Evolutionary conservation across 169 alveolate species (phyloP).

Genomic region (Cryptosporidium canis): DNA sequence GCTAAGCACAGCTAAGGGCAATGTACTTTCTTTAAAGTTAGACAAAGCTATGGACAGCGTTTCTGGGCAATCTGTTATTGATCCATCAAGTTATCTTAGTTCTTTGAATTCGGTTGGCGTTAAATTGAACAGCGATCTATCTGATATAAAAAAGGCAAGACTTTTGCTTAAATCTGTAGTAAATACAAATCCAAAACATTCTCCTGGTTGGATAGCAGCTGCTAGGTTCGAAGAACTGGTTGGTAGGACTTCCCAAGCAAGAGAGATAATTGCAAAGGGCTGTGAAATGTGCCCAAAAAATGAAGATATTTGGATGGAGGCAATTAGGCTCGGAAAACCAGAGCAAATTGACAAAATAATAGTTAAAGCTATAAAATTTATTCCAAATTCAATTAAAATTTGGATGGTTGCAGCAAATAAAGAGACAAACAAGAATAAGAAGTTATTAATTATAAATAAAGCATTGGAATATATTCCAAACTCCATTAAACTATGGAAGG

Average conservation of each 20-base stretch:
- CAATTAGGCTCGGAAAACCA: slow-evolving; percentile 95
- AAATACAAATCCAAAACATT: slow-evolving; percentile 94
- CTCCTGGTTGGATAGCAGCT: slow-evolving; percentile 99
- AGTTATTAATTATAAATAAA: slow-evolving; percentile 89
- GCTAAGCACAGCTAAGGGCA: slow-evolving; percentile 93
- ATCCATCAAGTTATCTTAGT: slow-evolving; percentile 95
- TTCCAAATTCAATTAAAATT: slow-evolving; percentile 90
- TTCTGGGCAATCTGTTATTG: slow-evolving; percentile 94
- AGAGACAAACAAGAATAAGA: slow-evolving; percentile 89
- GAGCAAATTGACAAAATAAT: slow-evolving; percentile 93
- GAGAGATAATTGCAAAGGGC: slow-evolving; percentile 95
- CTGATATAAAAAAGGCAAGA: slow-evolving; percentile 95
- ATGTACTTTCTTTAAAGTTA: slow-evolving; percentile 90
- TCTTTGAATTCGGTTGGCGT: slow-evolving; percentile 88
- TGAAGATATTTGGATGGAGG: slow-evolving; percentile 99
- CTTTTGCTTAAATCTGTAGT: slow-evolving; percentile 88
- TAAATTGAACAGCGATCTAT: slow-evolving; percentile 89
- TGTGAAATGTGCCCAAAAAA: slow-evolving; percentile 94
- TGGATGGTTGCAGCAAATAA: slow-evolving; percentile 96
- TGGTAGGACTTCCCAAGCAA: slow-evolving; percentile 93
- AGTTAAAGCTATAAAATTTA: slow-evolving; percentile 89
- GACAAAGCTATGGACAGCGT: slow-evolving; percentile 93
- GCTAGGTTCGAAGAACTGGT: slow-evolving; percentile 97
- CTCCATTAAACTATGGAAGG: slow-evolving; percentile 97
- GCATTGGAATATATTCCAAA: slow-evolving; percentile 96